Evolutionary conservation across 768 basidiomycete genomes (phyloP).

Genomic region (Chalciporus piperatus): DNA sequence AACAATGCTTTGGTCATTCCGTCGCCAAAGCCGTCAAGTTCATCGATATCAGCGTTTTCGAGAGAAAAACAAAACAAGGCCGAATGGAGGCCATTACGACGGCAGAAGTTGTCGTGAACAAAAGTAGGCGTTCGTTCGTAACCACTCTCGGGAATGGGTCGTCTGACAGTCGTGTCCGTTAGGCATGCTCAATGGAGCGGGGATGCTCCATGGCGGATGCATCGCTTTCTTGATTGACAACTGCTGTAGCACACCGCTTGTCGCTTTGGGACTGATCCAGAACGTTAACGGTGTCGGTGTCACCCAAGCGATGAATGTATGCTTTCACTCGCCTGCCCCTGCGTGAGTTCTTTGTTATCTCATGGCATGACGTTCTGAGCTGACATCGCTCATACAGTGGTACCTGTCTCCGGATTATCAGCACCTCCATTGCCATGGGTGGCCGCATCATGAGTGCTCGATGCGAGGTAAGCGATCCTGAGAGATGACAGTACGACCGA

Average conservation of each 20-base stretch:
- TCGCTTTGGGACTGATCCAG: slow-evolving; percentile 60
- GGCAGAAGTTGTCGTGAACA: slow-evolving; percentile 60
- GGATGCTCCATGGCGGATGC: slow-evolving; percentile 75
- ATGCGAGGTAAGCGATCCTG: slow-evolving; percentile 53
- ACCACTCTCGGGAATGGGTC: background rate
- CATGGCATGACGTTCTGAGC: slow-evolving; percentile 2
- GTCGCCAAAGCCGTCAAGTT: slow-evolving; percentile 62
- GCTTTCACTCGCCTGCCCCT: slow-evolving; percentile 68
- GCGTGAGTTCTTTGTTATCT: slow-evolving; percentile 39
- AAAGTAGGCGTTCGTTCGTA: slow-evolving; percentile 41
- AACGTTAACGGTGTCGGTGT: slow-evolving; percentile 71
- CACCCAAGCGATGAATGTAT: slow-evolving; percentile 66
- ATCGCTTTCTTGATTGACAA: slow-evolving; percentile 74
- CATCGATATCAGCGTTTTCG: slow-evolving; percentile 53
- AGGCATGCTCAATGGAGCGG: slow-evolving; percentile 77
- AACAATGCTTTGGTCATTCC: slow-evolving; percentile 57
- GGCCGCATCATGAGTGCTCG: slow-evolving; percentile 66
- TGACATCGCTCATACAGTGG: slow-evolving; percentile 41
- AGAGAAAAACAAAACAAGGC: slow-evolving; percentile 45
- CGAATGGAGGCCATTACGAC: slow-evolving; percentile 58
- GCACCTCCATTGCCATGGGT: slow-evolving; percentile 66
- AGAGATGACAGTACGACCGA: background rate
- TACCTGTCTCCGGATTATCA: slow-evolving; percentile 54
- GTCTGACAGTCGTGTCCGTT: slow-evolving; percentile 4
- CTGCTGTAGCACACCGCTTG: slow-evolving; percentile 66